Conservation (phyloP, 2,329 filamentous ascomycete genomes). For the Cladosporium sp. region DNA sequence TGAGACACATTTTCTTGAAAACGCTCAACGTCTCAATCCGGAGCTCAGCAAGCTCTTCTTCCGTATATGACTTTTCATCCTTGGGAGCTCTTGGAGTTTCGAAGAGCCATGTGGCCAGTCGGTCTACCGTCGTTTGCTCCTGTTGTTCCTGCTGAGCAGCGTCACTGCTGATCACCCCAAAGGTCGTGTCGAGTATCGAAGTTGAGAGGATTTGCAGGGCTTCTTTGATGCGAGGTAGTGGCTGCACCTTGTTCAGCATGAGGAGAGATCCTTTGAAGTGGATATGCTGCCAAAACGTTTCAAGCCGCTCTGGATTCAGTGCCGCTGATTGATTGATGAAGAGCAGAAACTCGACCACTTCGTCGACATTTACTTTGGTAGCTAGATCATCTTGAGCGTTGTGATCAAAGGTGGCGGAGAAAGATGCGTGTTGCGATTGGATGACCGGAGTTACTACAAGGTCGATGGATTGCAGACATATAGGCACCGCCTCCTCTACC, state of each 20-base stretch:
- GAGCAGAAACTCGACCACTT: conserved; percentile 64
- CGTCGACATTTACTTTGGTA: conserved; percentile 59
- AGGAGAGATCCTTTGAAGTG: conserved; percentile 63
- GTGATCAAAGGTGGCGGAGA: conserved; percentile 19
- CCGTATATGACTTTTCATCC: conserved; percentile 39
- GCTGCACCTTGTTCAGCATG: conserved; percentile 64
- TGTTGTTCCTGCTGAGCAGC: conserved; percentile 30
- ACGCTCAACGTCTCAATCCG: conserved; percentile 44
- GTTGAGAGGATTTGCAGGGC: conserved; percentile 65
- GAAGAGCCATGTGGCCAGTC: conserved; percentile 59
- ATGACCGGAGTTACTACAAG: conserved; percentile 51
- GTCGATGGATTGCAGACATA: conserved; percentile 45
- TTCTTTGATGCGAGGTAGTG: conserved; percentile 56
- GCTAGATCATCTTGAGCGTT: conserved; percentile 36
- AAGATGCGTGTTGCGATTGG: conserved; percentile 31
- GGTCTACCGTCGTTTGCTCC: conserved; percentile 53
- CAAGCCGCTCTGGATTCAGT: conserved; percentile 29
- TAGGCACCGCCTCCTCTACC: conserved; percentile 50
- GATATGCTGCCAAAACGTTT: conserved; percentile 63
- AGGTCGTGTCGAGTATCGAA: conserved; percentile 58
- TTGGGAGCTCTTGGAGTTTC: conserved; percentile 46
- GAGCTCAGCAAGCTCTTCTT: conserved; percentile 41
- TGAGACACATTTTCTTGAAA: conserved; percentile 56
- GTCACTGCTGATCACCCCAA: conserved; percentile 62
- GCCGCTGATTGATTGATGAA: conserved; percentile 43